Base-by-base conservation (phyloP, 140 eudicot genomes). In the Bidens hawaiensis region DNA sequence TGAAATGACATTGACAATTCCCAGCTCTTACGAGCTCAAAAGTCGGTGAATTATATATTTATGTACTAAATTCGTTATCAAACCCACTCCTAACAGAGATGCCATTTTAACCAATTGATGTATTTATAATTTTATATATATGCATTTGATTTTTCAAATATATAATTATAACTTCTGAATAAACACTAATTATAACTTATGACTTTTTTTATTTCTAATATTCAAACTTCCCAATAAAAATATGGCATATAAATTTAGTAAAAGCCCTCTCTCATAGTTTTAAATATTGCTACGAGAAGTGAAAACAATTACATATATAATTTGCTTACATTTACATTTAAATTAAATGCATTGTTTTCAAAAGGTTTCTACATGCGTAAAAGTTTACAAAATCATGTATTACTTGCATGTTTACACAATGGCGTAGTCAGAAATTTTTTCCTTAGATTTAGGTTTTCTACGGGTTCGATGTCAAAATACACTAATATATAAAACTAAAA, bases 21-120 rank as follows among this genome's bases (percentile, higher is more conserved):
- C 40, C n/a, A n/a, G n/a, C 26, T 28, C 33, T 15, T 16, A 31
- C 38, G 43, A 30, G 57, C 24, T 63, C 41, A 17, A 36, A n/a
- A 46, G 72, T 52, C 72, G 54, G 58, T 69, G 31, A 68, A 30
- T 27, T 27, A 27, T 27, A 27, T 27, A 27, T 27, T 2, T 27
- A 27, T 27, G 2, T 5, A 27, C 31, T 27, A 41, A 41, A 41
- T 41, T 41, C 47, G 18, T 14, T 13, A 0, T 41, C 47, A 41
- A 0, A 41, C 4, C 49, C 18, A 42, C 49, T n/a, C 49, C 49
- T 34, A 34, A 10, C 13, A 34, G 41, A 7, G 1, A 34, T 6
- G 7, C 2, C 33, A 28, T 5, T 28, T 28, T 2, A 28, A 28
- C 33, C 33, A 5, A n/a, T 28, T 28, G 33, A 28, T 28, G 33